Conservation (phyloP, 345 rosid species). For the Clausena lansium region DNA sequence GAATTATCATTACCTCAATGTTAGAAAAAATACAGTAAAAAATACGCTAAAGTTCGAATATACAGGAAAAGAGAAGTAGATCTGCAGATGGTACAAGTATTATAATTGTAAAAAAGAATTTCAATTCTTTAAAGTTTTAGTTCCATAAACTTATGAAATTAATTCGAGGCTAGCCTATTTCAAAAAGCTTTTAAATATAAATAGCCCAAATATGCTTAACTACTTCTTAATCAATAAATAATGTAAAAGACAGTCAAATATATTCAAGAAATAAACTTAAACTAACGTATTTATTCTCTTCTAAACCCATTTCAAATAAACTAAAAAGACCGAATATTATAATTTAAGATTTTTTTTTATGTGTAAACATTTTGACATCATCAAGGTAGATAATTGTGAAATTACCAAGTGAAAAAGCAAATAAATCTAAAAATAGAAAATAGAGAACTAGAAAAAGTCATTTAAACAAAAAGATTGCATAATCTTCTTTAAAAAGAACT, state of each 20-base stretch:
- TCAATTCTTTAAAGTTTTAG: background rate
- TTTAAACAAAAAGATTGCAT: constrained; percentile 17
- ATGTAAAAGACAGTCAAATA: background rate
- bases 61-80: background rate
- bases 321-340: background rate
- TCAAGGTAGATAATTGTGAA: background rate
- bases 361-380: background rate
- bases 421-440: constrained; percentile 15
- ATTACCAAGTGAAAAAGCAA: background rate
- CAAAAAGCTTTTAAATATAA: background rate
- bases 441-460: background rate
- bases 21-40: background rate
- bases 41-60: background rate
- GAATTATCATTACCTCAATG: background rate
- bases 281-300: background rate
- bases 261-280: background rate
- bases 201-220: background rate
- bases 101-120: too few species aligned
- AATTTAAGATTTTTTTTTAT: background rate
- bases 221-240: background rate
- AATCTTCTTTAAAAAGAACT: constrained; percentile 22
- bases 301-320: too few species aligned
- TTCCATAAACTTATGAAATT: background rate
- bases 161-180: background rate
- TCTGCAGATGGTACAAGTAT: background rate